Evolutionary conservation across 306 rosid species (phyloP).

Genomic region (Glycine tomentella): DNA sequence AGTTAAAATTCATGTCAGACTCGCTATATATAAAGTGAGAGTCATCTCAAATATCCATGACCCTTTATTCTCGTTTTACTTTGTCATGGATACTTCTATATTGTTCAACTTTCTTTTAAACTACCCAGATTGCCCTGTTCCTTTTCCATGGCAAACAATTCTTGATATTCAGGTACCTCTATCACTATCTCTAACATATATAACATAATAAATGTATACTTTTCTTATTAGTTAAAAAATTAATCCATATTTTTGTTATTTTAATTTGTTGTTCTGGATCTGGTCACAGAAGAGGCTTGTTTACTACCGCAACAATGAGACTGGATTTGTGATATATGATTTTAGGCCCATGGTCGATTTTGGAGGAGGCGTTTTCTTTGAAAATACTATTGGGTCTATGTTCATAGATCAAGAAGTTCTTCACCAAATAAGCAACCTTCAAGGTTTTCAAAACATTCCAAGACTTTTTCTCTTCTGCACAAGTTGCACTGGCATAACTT

Average conservation of each 20-base stretch:
- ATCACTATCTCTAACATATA: background rate
- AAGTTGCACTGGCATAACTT: background rate
- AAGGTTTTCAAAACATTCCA: background rate
- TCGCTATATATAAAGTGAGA: background rate
- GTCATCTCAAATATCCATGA: background rate
- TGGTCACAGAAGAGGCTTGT: background rate
- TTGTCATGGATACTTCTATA: background rate
- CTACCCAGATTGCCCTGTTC: background rate
- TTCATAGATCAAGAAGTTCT: background rate
- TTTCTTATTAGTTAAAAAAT: background rate
- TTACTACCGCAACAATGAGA: background rate
- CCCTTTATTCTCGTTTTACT: background rate
- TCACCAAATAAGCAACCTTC: background rate
- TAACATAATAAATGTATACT: background rate
- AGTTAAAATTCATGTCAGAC: background rate
- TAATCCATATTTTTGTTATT: background rate
- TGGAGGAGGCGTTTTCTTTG: background rate
- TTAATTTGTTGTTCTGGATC: background rate
- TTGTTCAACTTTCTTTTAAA: background rate
- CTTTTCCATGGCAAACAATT: background rate
- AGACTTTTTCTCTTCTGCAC: background rate
- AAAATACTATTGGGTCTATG: background rate
- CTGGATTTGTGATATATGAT: background rate
- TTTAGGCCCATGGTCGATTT: background rate
- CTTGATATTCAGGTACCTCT: background rate